Evolutionary conservation across 805 yeast genomes (phyloP), one percentile per base, ranked within the genome.

Genomic region (Candida hungchunana): DNA sequence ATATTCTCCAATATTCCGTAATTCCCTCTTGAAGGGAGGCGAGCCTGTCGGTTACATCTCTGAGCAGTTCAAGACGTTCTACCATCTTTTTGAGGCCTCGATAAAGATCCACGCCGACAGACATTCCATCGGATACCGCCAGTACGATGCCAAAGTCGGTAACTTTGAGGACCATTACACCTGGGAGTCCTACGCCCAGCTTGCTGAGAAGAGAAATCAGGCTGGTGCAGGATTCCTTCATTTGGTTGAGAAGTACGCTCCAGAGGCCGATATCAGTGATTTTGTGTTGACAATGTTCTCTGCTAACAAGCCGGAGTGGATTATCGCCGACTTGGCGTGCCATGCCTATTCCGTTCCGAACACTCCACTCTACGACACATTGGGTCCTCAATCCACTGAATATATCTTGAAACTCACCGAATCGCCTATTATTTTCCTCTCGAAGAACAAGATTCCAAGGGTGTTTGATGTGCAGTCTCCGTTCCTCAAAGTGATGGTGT

Each of bases 261-360:
- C 45, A 17, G 51, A 54, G 40, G 53, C 55, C n/a, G 41, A 49
- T n/a, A 27, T 44, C 0, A 53, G 58, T 18, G 56, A 63, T 25
- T 79, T 77, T 47, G 61, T 78, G 25, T 69, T 79, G 30, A 64
- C 82, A 2, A 48, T 81, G 14, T 73, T 74, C 54, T 69, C 82
- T 17, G 64, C 68, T 14, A 81, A 81, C 53, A 64, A 77, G 32
- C 64, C 72, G 7, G 85, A 82, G 58, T 83, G 93, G 93, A 66
- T 70, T 21, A 54, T 82, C 14, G 58, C 82, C 19, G 93, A 83
- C 59, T 56, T 82, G 48, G 88, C 87, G 1, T 75, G 83, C 49
- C 70, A 68, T 29, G 68, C 76, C 7, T 79, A 74, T 60, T 69
- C 70, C 56, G 69, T 65, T 26, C 56, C 74, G n/a, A 67, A 69